Evolutionary conservation across 176 grass and related monocot genomes (phyloP).

Genomic region (Pontederia crassipes): DNA sequence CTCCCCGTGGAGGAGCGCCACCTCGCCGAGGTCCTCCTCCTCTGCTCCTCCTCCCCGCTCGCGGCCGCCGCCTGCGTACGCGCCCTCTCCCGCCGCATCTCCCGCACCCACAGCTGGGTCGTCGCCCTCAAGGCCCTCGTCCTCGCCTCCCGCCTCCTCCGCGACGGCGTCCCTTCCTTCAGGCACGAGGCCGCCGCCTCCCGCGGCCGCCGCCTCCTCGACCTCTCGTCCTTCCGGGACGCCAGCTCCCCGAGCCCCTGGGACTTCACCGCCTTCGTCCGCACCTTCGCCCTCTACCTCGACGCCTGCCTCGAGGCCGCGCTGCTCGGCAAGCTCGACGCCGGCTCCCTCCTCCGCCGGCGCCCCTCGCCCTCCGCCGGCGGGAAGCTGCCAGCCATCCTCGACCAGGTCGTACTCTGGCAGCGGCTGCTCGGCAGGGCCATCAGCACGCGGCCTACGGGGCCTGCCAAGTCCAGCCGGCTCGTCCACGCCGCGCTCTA

Average conservation of each 20-base stretch:
- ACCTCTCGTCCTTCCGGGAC: slow-evolving; percentile 32
- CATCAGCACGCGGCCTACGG: slow-evolving; percentile 28
- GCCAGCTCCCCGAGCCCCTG: slow-evolving; percentile 10
- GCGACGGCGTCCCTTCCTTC: slow-evolving; percentile 21
- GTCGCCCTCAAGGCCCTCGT: slow-evolving; percentile 43
- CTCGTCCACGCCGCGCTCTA: slow-evolving; percentile 30
- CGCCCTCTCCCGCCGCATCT: slow-evolving; percentile 25
- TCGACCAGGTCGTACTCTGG: slow-evolving; percentile 28
- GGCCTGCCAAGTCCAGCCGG: slow-evolving; percentile 14
- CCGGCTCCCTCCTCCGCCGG: neutral
- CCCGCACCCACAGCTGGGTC: slow-evolving; percentile 28
- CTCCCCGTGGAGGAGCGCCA: slow-evolving; percentile 14
- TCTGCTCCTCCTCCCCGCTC: slow-evolving; percentile 8
- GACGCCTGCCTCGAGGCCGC: neutral
- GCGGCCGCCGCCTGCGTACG: slow-evolving; percentile 23
- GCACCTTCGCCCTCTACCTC: no score
- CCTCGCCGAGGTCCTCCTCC: slow-evolving; percentile 17
- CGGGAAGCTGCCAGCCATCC: slow-evolving; percentile 10
- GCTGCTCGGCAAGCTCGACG: slow-evolving; percentile 18
- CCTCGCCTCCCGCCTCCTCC: slow-evolving; percentile 18
- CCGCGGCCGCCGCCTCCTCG: slow-evolving; percentile 16
- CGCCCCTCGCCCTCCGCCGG: slow-evolving; percentile 1
- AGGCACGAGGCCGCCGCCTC: slow-evolving; percentile 18
- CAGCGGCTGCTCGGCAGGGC: slow-evolving; percentile 26
- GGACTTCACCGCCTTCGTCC: slow-evolving; percentile 17